These are phyloP conservation scores for Torrubiella hemipterigena DNA, from an alignment of 2,329 filamentous ascomycete genomes.

Conservation along the genomic window DNA sequence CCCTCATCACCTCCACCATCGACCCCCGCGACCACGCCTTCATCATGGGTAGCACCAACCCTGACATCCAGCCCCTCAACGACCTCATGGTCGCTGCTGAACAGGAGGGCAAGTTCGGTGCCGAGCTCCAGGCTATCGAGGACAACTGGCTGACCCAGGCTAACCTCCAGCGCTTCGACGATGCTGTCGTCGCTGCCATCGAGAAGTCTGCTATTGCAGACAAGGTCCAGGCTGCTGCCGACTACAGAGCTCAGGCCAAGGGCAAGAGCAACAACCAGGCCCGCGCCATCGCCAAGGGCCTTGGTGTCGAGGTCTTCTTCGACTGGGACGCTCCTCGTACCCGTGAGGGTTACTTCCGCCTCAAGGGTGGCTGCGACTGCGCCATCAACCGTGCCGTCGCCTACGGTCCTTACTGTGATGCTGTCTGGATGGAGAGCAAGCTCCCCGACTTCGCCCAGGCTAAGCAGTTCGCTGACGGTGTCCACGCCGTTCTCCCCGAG, in stretches of 20 bases:
- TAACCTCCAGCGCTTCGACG: slow-evolving; percentile 75
- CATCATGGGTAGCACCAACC: slow-evolving; percentile 83
- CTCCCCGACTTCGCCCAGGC: slow-evolving; percentile 86
- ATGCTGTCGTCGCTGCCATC: slow-evolving; percentile 78
- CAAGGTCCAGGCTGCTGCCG: slow-evolving; percentile 53
- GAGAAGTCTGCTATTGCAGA: slow-evolving; percentile 52
- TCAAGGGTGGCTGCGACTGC: slow-evolving; percentile 83
- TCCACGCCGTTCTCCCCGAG: slow-evolving; percentile 90
- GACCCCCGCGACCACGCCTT: slow-evolving; percentile 91
- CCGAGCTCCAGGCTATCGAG: slow-evolving; percentile 79
- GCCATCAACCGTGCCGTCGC: slow-evolving; percentile 83
- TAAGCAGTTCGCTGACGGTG: slow-evolving; percentile 82
- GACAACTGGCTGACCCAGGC: slow-evolving; percentile 76
- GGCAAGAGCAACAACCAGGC: slow-evolving; percentile 82
- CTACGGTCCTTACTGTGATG: slow-evolving; percentile 85
- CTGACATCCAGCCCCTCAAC: slow-evolving; percentile 68
- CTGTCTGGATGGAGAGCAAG: slow-evolving; percentile 99
- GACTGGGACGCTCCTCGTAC: slow-evolving; percentile 94
- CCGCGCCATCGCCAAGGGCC: slow-evolving; percentile 63
- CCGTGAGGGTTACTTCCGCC: slow-evolving; percentile 88
- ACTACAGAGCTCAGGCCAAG: slow-evolving; percentile 57
- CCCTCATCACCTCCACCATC: slow-evolving; percentile 91
- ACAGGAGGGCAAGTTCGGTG: slow-evolving; percentile 65
- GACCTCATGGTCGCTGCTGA: slow-evolving; percentile 88
- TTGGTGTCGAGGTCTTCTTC: slow-evolving; percentile 75